Conservation (phyloP, 2,329 filamentous ascomycete species). For the Tolypocladium tropicale region DNA sequence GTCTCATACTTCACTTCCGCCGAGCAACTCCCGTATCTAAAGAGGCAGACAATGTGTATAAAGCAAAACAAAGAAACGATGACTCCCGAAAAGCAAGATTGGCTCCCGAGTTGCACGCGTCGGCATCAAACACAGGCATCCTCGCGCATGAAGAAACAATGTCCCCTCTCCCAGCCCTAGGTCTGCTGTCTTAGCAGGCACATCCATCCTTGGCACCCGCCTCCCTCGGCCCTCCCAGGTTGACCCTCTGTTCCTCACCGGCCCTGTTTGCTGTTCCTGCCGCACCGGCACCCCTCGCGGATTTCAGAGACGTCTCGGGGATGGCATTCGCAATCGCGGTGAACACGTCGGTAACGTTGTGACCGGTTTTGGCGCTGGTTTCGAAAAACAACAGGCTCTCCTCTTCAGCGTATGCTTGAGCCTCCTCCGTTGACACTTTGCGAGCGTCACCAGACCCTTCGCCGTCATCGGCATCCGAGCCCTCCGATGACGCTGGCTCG, state of each 20-base stretch:
- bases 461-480: constrained; percentile 44
- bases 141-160: constrained; percentile 1
- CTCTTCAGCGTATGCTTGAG: constrained; percentile 87
- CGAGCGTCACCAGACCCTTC: constrained; percentile 63
- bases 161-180: neutral
- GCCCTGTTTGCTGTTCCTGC: constrained; percentile 48
- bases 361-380: constrained; percentile 92
- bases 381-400: constrained; percentile 94
- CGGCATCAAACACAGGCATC: constrained; percentile 7
- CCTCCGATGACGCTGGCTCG: constrained; percentile 36
- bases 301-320: constrained; percentile 92
- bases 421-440: constrained; percentile 85
- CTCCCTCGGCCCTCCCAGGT: constrained; percentile 64
- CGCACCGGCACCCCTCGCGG: constrained; percentile 62
- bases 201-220: constrained; percentile 81
- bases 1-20: neutral
- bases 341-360: constrained; percentile 92
- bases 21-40: neutral
- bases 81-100: constrained; percentile 8
- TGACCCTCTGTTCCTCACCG: constrained; percentile 67
- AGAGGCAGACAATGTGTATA: constrained; percentile 4
- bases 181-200: constrained; percentile 53
- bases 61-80: constrained; percentile 5
- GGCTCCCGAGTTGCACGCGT: constrained; percentile 11
- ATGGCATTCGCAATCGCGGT: constrained; percentile 98